A percentile compares a stretch with the other conserved stretches of the same genome.
phyloP scores from a whole-genome alignment of 108 stramenopile genomes.

The Asterionellopsis glacialis region DNA sequence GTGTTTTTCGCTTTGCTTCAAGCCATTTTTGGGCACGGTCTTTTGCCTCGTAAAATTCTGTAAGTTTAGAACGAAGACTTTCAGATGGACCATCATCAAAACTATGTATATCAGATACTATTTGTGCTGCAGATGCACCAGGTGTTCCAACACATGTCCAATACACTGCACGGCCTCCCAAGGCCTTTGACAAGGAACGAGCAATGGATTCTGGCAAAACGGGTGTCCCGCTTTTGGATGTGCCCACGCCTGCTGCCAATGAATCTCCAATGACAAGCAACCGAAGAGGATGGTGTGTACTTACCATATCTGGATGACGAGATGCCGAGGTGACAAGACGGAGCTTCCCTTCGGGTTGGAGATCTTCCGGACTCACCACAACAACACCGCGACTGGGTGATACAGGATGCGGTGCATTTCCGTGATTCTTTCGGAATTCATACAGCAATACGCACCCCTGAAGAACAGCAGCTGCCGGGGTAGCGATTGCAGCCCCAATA shows the following conservation, averaged over 20 bases:
- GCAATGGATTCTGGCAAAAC: conserved; percentile 69
- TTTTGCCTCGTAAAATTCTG: not conserved
- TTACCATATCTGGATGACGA: too few species aligned
- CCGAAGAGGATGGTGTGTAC: too few species aligned
- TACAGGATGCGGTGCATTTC: conserved; percentile 9
- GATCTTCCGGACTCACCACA: not conserved
- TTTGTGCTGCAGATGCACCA: conserved; percentile 19
- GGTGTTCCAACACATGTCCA: conserved; percentile 63
- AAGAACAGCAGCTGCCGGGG: not conserved
- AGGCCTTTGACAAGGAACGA: conserved; percentile 27
- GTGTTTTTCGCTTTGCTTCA: not conserved
- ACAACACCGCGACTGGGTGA: conserved; percentile 6
- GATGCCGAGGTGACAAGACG: not conserved
- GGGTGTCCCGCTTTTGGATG: conserved; percentile 42
- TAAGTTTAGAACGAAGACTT: not conserved
- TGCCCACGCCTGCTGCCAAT: conserved; percentile 63
- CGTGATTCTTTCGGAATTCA: conserved; percentile 4
- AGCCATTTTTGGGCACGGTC: not conserved
- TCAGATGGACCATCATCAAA: not conserved
- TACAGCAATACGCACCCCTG: conserved; percentile 4
- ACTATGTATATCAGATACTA: not conserved
- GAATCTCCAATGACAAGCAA: conserved; percentile 68
- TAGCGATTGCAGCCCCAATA: conserved; percentile 1
- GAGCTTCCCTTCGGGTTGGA: not conserved
- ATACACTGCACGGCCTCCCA: conserved; percentile 41